These are phyloP conservation scores for Gossypium davidsonii DNA, from an alignment of 441 rosid species.

Conservation along the genomic window DNA sequence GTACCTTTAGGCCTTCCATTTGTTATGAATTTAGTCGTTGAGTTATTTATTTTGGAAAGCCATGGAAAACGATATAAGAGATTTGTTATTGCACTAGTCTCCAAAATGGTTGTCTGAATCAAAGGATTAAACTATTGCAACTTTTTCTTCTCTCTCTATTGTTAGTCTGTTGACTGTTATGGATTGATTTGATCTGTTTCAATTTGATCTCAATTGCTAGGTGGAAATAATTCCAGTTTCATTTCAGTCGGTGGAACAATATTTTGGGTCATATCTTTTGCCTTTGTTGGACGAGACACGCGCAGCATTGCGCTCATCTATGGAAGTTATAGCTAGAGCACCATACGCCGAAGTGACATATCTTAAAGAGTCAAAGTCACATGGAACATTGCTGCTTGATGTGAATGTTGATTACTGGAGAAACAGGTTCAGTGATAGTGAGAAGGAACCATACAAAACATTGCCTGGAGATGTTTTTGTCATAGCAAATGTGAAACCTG, in stretches of 20 bases:
- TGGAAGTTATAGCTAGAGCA: constrained; percentile 29
- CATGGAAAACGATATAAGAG: too few species aligned
- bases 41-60: not conserved
- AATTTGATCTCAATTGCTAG: constrained; percentile 17
- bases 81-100: not conserved
- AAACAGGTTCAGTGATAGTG: constrained; percentile 26
- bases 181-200: not conserved
- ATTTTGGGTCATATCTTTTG: constrained; percentile 27
- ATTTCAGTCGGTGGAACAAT: constrained; percentile 29
- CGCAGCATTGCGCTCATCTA: constrained; percentile 26
- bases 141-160: not conserved
- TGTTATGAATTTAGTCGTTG: not conserved
- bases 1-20: not conserved
- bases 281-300: constrained; percentile 56
- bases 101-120: not conserved
- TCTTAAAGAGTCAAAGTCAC: constrained; percentile 10
- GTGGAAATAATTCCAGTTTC: constrained; percentile 34
- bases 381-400: constrained; percentile 17
- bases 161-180: not conserved
- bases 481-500: constrained; percentile 35
- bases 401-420: constrained; percentile 36
- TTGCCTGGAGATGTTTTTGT: constrained; percentile 44
- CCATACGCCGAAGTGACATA: constrained; percentile 34
- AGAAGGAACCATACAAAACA: constrained; percentile 41
- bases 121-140: not conserved